Conservation (phyloP, 768 basidiomycete species). For the Phlebiopsis flavidoalba region DNA sequence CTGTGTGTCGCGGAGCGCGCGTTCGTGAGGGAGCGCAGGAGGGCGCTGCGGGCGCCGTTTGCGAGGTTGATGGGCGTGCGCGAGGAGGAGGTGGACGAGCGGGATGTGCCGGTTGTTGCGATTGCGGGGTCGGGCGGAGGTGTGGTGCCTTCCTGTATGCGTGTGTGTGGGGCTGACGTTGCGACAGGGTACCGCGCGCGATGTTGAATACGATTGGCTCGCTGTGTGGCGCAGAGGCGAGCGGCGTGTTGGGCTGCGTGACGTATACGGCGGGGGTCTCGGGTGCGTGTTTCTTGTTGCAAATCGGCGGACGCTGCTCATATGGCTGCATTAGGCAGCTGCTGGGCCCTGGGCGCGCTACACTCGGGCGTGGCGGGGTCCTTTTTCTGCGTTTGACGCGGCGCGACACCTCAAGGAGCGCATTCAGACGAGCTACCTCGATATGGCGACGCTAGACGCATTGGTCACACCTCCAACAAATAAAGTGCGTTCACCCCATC, state of each 20-base stretch:
- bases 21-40: slow-evolving; percentile 17
- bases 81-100: slow-evolving; percentile 19
- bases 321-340: slow-evolving; percentile 15
- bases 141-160: background rate
- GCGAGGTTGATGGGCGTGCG: slow-evolving; percentile 18
- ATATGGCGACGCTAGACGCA: slow-evolving; percentile 20
- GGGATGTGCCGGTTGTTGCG: slow-evolving; percentile 21
- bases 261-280: slow-evolving; percentile 23
- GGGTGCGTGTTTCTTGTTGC: slow-evolving; percentile 3
- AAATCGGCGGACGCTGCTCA: background rate
- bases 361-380: slow-evolving; percentile 22
- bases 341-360: slow-evolving; percentile 22
- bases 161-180: background rate
- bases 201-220: slow-evolving; percentile 23
- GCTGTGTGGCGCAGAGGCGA: slow-evolving; percentile 13
- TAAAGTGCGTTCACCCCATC: slow-evolving; percentile 11
- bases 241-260: slow-evolving; percentile 18
- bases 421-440: slow-evolving; percentile 20
- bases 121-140: slow-evolving; percentile 24
- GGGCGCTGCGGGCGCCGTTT: slow-evolving; percentile 15
- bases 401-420: slow-evolving; percentile 17
- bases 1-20: slow-evolving; percentile 20
- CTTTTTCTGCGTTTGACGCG: slow-evolving; percentile 2
- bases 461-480: slow-evolving; percentile 20
- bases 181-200: slow-evolving; percentile 20